Conservation (phyloP, 1,284 basidiomycete genomes). For the Microbotryomycetes sp. region DNA sequence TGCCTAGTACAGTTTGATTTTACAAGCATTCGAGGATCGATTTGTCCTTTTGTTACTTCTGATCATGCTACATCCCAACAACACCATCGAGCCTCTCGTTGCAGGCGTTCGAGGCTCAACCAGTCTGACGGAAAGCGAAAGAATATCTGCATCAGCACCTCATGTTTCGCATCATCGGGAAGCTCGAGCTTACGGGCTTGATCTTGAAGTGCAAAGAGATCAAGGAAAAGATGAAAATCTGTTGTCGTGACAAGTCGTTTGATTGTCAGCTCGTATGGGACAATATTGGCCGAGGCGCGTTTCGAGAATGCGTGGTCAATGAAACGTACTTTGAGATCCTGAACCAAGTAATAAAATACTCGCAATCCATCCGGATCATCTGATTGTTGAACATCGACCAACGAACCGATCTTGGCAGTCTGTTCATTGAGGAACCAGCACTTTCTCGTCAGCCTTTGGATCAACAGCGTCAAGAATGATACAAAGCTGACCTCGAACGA, state of each 20-base stretch:
- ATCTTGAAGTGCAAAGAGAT: slow-evolving; percentile 99
- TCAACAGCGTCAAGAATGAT: too few species aligned
- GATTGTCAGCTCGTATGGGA: not conserved
- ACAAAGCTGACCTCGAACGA: slow-evolving; percentile 77
- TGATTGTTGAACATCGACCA: slow-evolving; percentile 94
- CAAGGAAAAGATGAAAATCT: slow-evolving; percentile 96
- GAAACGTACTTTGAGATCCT: slow-evolving; percentile 80
- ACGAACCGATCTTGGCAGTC: slow-evolving; percentile 96
- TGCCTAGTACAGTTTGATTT: too few species aligned
- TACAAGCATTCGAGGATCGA: too few species aligned
- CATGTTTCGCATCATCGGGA: too few species aligned
- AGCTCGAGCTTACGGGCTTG: slow-evolving; percentile 58
- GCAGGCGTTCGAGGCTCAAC: too few species aligned
- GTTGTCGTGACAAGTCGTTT: not conserved
- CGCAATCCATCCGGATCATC: slow-evolving; percentile 95
- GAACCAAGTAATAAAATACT: slow-evolving; percentile 98
- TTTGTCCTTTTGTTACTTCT: too few species aligned
- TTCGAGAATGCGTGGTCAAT: not conserved
- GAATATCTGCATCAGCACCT: too few species aligned
- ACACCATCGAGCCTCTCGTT: too few species aligned
- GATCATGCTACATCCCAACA: too few species aligned
- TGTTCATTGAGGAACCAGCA: slow-evolving; percentile 43
- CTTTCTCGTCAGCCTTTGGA: too few species aligned
- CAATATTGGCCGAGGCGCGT: not conserved
- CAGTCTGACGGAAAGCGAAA: too few species aligned